phyloP scores from a whole-genome alignment of 352 stramenopile species.

The Pseudoperonospora humuli region DNA sequence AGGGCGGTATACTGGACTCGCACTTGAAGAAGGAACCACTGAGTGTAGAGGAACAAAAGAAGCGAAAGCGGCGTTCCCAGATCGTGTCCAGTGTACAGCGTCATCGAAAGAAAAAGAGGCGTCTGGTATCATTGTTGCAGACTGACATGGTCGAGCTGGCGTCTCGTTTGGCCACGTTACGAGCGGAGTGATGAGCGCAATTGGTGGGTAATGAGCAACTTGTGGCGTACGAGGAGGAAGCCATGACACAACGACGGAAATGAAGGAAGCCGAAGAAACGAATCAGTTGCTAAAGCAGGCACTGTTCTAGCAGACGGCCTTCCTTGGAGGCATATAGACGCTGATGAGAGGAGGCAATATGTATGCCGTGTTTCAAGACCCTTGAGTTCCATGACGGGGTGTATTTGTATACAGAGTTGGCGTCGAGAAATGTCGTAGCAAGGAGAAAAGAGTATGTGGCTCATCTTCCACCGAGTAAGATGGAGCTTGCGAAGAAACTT shows the following conservation, averaged over 20 bases:
- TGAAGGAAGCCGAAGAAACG: slow-evolving; percentile 41
- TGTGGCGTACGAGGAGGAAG: slow-evolving; percentile 46
- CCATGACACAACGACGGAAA: slow-evolving; percentile 57
- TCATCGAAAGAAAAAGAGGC: slow-evolving; percentile 63
- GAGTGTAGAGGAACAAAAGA: slow-evolving; percentile 51
- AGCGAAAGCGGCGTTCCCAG: slow-evolving; percentile 41
- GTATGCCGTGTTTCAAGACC: slow-evolving; percentile 31
- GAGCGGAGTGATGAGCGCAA: slow-evolving; percentile 34
- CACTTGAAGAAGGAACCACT: slow-evolving; percentile 19
- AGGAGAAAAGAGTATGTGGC: slow-evolving; percentile 40
- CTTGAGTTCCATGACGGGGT: slow-evolving; percentile 72
- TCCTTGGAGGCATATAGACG: slow-evolving; percentile 41
- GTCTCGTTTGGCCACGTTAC: slow-evolving; percentile 29
- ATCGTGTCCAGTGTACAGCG: slow-evolving; percentile 61
- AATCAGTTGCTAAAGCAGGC: slow-evolving; percentile 56
- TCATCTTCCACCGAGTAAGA: slow-evolving; percentile 48
- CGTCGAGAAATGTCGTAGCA: slow-evolving; percentile 16
- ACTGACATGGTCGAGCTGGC: slow-evolving; percentile 35
- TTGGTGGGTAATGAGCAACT: slow-evolving; percentile 39
- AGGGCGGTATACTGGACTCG: too few species aligned
- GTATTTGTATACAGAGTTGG: slow-evolving; percentile 59
- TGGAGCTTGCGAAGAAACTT: slow-evolving; percentile 47
- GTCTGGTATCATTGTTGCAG: slow-evolving; percentile 39
- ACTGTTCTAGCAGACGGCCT: slow-evolving; percentile 61
- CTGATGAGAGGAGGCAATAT: slow-evolving; percentile 33